Percentiles rank a stretch among this genome's conserved stretches.
Conservation (phyloP, 768 basidiomycete species). For the Serendipita indica region DNA sequence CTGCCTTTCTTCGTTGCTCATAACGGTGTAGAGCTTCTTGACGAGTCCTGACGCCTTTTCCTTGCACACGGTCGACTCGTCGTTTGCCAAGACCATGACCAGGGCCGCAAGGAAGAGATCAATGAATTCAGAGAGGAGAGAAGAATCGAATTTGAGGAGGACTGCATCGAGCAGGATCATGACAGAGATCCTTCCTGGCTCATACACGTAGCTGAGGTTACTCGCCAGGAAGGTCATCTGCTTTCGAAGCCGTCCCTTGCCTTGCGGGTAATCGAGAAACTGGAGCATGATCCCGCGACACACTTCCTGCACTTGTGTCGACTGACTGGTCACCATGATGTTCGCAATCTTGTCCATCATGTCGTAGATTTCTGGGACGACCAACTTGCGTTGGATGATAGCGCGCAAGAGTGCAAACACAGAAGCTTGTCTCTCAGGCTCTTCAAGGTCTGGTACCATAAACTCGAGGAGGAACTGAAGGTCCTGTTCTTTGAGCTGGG, state of each 20-base stretch:
- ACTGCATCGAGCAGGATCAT: constrained; percentile 83
- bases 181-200: constrained; percentile 84
- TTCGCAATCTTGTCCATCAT: constrained; percentile 86
- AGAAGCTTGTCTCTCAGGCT: constrained; percentile 66
- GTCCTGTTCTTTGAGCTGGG: constrained; percentile 79
- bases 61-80: constrained; percentile 77
- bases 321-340: constrained; percentile 88
- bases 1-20: constrained; percentile 44
- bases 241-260: constrained; percentile 72
- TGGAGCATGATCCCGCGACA: constrained; percentile 80
- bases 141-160: constrained; percentile 66
- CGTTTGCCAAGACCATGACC: constrained; percentile 88
- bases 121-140: constrained; percentile 59
- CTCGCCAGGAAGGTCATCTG: constrained; percentile 86
- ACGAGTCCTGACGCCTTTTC: constrained; percentile 77
- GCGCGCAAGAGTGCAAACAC: constrained; percentile 82
- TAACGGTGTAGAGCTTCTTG: constrained; percentile 53
- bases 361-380: constrained; percentile 94
- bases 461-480: constrained; percentile 76
- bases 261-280: constrained; percentile 96
- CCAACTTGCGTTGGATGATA: constrained; percentile 78
- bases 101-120: constrained; percentile 84
- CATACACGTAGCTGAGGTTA: constrained; percentile 80
- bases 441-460: constrained; percentile 79
- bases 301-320: constrained; percentile 76